phyloP scores from a whole-genome alignment of 2,329 filamentous ascomycete genomes.

The Hypomyces perniciosus region DNA sequence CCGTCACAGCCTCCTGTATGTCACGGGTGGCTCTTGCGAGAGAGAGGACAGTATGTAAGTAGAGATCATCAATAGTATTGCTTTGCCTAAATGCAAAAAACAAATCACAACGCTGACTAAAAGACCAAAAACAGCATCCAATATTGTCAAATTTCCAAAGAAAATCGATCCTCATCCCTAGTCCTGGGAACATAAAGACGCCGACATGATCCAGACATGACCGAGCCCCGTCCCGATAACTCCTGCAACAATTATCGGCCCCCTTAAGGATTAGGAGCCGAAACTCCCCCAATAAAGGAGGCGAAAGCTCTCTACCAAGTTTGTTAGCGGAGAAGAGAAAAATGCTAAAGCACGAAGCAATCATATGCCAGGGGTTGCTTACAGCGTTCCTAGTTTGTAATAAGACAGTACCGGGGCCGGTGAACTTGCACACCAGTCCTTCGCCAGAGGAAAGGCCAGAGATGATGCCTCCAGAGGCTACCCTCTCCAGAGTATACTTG shows the following conservation, averaged over 20 bases:
- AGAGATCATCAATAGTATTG: not conserved
- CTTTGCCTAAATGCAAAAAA: not conserved
- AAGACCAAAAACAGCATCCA: not conserved
- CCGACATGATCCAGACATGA: not conserved
- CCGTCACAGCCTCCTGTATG: no score
- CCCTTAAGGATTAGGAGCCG: slow-evolving; percentile 25
- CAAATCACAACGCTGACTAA: not conserved
- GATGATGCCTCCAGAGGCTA: slow-evolving; percentile 87
- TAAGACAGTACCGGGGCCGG: slow-evolving; percentile 83
- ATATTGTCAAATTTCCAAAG: not conserved
- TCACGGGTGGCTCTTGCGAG: no score
- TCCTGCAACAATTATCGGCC: not conserved
- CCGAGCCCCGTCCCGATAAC: not conserved
- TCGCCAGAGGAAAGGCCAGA: slow-evolving; percentile 77
- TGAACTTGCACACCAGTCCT: slow-evolving; percentile 91
- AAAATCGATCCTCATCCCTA: not conserved
- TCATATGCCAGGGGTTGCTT: slow-evolving; percentile 27
- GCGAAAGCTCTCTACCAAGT: slow-evolving; percentile 42
- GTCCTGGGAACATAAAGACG: not conserved
- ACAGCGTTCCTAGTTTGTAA: slow-evolving; percentile 86
- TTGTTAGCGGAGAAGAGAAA: not conserved
- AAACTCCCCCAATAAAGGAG: slow-evolving; percentile 46
- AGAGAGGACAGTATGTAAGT: not conserved
- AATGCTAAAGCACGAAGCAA: not conserved
- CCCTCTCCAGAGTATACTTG: slow-evolving; percentile 84